phyloP scores from a whole-genome alignment of 2,329 filamentous ascomycete genomes.

The Teratosphaeria pseudoeucalypti region DNA sequence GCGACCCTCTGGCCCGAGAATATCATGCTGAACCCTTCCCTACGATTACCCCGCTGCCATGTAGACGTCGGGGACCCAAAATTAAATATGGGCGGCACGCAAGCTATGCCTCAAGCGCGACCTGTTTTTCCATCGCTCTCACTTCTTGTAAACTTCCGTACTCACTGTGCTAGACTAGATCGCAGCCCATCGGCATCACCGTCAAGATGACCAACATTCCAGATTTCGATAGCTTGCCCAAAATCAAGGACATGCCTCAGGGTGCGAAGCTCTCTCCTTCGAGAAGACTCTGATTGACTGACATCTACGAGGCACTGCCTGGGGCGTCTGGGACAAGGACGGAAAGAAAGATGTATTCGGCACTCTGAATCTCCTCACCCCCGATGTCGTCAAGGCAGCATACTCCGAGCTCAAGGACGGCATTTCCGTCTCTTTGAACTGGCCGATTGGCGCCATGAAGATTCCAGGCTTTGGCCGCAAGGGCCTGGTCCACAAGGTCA shows the following conservation, averaged over 20 bases:
- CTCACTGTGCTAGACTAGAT: not conserved
- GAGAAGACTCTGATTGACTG: not conserved
- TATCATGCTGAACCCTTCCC: not conserved
- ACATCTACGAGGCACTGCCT: conserved; percentile 21
- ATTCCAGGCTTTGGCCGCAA: conserved; percentile 27
- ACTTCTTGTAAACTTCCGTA: not conserved
- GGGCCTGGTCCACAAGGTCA: conserved; percentile 26
- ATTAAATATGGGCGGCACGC: not conserved
- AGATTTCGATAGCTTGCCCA: conserved; percentile 32
- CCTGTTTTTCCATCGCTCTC: not conserved
- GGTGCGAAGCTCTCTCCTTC: conserved; percentile 13
- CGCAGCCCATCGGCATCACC: not conserved
- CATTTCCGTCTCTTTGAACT: conserved; percentile 33
- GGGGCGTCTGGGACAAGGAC: conserved; percentile 37
- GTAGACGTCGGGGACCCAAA: not conserved
- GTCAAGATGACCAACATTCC: conserved; percentile 22
- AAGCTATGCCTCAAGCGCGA: not conserved
- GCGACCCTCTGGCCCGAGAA: not conserved
- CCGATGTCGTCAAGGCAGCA: conserved; percentile 32
- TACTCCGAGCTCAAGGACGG: conserved; percentile 34
- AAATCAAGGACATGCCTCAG: conserved; percentile 31
- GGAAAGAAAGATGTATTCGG: conserved; percentile 35
- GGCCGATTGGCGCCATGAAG: conserved; percentile 25
- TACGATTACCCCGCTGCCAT: not conserved
- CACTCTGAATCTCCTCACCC: conserved; percentile 36